These are phyloP conservation scores for Chlorella sorokiniana DNA, from an alignment of 139 green algal species.

Conservation along the genomic window DNA sequence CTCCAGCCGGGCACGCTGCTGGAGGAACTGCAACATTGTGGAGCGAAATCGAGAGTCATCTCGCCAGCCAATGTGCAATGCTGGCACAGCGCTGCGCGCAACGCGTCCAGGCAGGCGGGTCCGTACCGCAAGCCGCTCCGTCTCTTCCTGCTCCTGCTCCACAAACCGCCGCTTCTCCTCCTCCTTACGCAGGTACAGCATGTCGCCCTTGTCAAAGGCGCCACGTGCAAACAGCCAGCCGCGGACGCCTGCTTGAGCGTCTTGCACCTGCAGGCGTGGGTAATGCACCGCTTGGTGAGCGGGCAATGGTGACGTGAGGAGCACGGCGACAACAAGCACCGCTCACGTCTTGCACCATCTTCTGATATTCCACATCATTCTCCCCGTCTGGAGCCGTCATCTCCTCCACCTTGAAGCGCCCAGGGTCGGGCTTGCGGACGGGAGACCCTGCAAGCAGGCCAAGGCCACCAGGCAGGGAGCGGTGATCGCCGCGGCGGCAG, in stretches of 20 bases:
- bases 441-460: neutral
- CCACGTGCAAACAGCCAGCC: constrained; percentile 57
- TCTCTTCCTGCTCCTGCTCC: constrained; percentile 53
- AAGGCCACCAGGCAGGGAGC: neutral
- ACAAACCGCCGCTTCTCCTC: constrained; percentile 54
- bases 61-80: no score
- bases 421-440: neutral
- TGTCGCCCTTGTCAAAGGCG: constrained; percentile 68
- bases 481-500: neutral
- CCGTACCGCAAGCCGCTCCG: constrained; percentile 30
- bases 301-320: neutral
- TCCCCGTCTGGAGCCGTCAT: neutral
- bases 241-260: constrained; percentile 47
- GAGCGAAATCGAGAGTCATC: neutral
- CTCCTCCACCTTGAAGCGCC: neutral
- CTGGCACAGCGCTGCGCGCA: neutral
- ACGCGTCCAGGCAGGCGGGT: neutral
- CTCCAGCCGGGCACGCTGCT: constrained; percentile 3
- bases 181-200: constrained; percentile 60
- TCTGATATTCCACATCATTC: constrained; percentile 29
- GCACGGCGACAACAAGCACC: neutral
- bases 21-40: constrained; percentile 8
- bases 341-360: constrained; percentile 11
- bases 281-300: neutral
- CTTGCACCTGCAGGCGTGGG: constrained; percentile 53